Conservation (phyloP, 331 rosid genomes). For the Pyracantha coccinea region DNA sequence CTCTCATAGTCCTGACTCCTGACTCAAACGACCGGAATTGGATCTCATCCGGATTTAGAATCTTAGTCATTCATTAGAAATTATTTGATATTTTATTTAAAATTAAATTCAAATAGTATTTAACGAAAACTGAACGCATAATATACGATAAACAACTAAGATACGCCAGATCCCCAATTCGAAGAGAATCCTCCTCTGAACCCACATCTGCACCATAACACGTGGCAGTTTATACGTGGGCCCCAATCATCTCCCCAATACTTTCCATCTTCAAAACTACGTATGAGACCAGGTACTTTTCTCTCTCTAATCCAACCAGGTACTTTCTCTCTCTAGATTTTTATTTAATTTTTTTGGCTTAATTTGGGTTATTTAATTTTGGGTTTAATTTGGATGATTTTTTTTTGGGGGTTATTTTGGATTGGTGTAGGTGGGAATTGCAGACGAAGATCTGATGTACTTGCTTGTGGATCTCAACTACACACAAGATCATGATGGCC, state of each 20-base stretch:
- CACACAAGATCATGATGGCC: constrained; percentile 76
- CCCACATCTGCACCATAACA: neutral
- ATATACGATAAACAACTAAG: too few species aligned
- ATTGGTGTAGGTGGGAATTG: constrained; percentile 30
- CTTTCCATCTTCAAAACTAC: constrained; percentile 8
- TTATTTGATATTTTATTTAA: too few species aligned
- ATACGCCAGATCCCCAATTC: too few species aligned
- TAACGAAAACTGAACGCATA: too few species aligned
- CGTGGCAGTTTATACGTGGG: constrained; percentile 19
- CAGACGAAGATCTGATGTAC: constrained; percentile 72
- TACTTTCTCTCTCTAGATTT: constrained; percentile 7
- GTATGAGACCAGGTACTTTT: neutral
- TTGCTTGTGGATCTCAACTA: constrained; percentile 67
- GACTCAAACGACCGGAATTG: too few species aligned
- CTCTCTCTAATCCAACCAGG: constrained; percentile 16
- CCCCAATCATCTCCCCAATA: constrained; percentile 15
- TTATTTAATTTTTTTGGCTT: neutral
- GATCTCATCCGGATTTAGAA: too few species aligned
- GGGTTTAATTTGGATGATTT: neutral
- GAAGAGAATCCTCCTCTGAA: too few species aligned
- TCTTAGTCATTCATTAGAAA: too few species aligned
- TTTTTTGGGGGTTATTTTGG: neutral
- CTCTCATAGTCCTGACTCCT: neutral
- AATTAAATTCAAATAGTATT: too few species aligned
- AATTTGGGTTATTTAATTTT: neutral